phyloP scores from a whole-genome alignment of 2,329 filamentous ascomycete genomes.

The Exophiala sp. region DNA sequence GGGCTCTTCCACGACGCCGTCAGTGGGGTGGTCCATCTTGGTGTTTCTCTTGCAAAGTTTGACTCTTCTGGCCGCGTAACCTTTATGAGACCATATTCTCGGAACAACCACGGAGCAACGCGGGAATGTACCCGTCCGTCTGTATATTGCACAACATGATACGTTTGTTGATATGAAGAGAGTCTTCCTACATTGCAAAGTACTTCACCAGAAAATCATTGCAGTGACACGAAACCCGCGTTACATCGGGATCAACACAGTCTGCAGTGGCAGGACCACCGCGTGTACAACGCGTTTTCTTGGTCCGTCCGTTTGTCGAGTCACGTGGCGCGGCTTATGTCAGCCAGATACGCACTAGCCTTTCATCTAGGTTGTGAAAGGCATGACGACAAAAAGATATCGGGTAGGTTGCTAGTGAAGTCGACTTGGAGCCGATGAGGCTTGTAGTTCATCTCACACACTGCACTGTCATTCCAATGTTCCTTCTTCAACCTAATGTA shows the following conservation, averaged over 20 bases:
- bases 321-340: slow-evolving; percentile 20
- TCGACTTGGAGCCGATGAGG: too few relatives aligned
- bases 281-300: not conserved
- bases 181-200: not conserved
- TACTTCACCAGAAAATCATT: not conserved
- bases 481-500: too few relatives aligned
- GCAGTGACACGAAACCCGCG: not conserved
- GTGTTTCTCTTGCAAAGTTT: slow-evolving; percentile 4
- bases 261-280: not conserved
- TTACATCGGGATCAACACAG: not conserved
- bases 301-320: not conserved
- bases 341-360: slow-evolving; percentile 13
- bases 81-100: slow-evolving; percentile 9
- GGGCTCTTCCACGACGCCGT: too few relatives aligned
- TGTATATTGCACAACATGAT: slow-evolving; percentile 21
- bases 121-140: slow-evolving; percentile 9
- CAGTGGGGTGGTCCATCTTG: too few relatives aligned
- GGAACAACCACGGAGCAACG: slow-evolving; percentile 16
- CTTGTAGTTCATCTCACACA: too few relatives aligned
- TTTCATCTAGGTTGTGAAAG: too few relatives aligned
- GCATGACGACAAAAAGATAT: slow-evolving; percentile 2
- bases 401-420: too few relatives aligned
- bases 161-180: slow-evolving; percentile 12
- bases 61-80: not conserved
- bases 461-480: too few relatives aligned